phyloP scores from a whole-genome alignment of 768 basidiomycete genomes.

The Botryobasidium botryosum region DNA sequence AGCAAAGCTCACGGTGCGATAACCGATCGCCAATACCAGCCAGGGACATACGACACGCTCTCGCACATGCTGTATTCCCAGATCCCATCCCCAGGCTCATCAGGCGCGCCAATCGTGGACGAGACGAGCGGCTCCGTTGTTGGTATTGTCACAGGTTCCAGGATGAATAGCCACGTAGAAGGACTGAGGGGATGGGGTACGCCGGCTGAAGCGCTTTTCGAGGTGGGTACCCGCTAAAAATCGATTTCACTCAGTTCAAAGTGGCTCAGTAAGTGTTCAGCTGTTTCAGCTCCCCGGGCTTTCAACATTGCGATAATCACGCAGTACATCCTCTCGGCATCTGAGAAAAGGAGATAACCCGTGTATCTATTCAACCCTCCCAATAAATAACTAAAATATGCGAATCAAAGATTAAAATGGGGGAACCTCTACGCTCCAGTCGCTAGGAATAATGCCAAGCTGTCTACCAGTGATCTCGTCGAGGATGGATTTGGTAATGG shows the following conservation, averaged over 20 bases:
- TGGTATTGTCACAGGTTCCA: conserved; percentile 43
- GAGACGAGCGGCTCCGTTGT: conserved; percentile 44
- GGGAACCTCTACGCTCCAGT: conserved; percentile 45
- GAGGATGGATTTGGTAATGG: conserved; percentile 45
- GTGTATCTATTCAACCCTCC: too few relatives aligned
- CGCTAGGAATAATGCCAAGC: conserved; percentile 55
- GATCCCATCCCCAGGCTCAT: conserved; percentile 44
- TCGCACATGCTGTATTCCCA: conserved; percentile 38
- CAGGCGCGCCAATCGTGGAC: conserved; percentile 52
- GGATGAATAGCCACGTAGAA: conserved; percentile 38
- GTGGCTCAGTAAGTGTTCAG: too few relatives aligned
- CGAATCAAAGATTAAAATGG: too few relatives aligned
- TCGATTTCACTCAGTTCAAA: too few relatives aligned
- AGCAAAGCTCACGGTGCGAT: too few relatives aligned
- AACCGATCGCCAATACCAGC: conserved; percentile 21
- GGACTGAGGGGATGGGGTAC: conserved; percentile 44
- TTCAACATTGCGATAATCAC: too few relatives aligned
- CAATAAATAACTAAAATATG: too few relatives aligned
- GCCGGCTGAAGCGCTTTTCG: conserved; percentile 44
- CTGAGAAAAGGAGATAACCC: too few relatives aligned
- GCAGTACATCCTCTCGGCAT: too few relatives aligned
- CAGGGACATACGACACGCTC: conserved; percentile 52
- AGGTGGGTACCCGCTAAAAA: too few relatives aligned
- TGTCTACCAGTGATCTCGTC: conserved; percentile 44
- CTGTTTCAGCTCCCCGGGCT: too few relatives aligned